phyloP scores from a whole-genome alignment of 306 rosid species.

The Castanea mollissima region DNA sequence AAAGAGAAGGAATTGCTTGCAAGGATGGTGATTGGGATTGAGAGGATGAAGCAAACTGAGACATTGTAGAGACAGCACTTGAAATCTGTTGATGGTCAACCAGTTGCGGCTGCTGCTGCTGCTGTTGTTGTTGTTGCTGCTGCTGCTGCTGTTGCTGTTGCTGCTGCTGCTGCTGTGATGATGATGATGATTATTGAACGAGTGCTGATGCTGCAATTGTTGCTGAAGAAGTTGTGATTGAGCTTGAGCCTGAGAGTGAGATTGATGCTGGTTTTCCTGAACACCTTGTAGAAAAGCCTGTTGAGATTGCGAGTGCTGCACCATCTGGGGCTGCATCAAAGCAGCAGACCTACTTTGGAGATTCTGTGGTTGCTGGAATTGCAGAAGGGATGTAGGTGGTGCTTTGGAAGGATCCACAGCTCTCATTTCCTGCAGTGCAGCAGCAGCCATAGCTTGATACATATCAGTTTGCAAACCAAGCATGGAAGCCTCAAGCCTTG shows the following conservation, averaged over 20 bases:
- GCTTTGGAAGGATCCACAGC: slow-evolving; percentile 66
- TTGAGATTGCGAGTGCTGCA: slow-evolving; percentile 75
- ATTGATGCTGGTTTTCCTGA: slow-evolving; percentile 53
- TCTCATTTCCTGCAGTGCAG: slow-evolving; percentile 93
- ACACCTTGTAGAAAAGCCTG: slow-evolving; percentile 60
- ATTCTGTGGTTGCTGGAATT: slow-evolving; percentile 77
- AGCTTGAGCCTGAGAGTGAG: slow-evolving; percentile 54
- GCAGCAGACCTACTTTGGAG: slow-evolving; percentile 62
- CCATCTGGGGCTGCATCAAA: slow-evolving; percentile 72
- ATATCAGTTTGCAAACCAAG: slow-evolving; percentile 75
- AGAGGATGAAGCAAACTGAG: slow-evolving; percentile 65
- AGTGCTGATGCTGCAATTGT: slow-evolving; percentile 59
- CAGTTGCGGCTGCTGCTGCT: slow-evolving; percentile 46
- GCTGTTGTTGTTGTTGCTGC: slow-evolving; percentile 31
- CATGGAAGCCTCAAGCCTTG: slow-evolving; percentile 75
- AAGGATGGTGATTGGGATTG: slow-evolving; percentile 64
- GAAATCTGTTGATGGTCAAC: slow-evolving; percentile 69
- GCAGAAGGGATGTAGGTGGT: slow-evolving; percentile 59
- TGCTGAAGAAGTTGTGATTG: slow-evolving; percentile 55
- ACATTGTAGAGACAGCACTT: slow-evolving; percentile 53
- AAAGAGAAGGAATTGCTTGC: slow-evolving; percentile 61
- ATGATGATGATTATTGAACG: slow-evolving; percentile 49
- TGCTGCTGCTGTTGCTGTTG: slow-evolving; percentile 29
- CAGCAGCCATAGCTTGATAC: slow-evolving; percentile 91
- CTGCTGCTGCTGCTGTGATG: slow-evolving; percentile 48